phyloP scores from a whole-genome alignment of 2,329 filamentous ascomycete species.

The Lachnellula arida region DNA sequence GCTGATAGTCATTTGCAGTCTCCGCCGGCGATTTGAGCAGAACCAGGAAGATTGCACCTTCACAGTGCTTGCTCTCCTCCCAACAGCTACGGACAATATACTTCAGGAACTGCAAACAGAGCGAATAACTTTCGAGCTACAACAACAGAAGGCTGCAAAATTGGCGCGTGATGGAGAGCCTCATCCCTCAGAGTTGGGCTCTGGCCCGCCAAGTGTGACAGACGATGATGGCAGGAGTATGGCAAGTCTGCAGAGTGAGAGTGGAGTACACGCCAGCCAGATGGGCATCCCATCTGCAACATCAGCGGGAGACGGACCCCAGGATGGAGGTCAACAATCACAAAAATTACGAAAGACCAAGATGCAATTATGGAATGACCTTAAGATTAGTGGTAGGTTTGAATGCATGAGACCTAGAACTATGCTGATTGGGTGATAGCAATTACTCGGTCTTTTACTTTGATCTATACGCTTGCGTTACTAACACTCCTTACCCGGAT shows the following conservation, averaged over 20 bases:
- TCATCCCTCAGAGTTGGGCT: constrained; percentile 39
- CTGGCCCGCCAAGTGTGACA: constrained; percentile 55
- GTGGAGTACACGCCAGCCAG: constrained; percentile 80
- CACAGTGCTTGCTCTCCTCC: constrained; percentile 91
- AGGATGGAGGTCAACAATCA: constrained; percentile 38
- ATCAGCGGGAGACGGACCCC: constrained; percentile 35
- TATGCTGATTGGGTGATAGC: constrained; percentile 46
- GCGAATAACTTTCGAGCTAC: constrained; percentile 85
- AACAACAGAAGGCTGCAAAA: constrained; percentile 82
- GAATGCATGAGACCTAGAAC: constrained; percentile 10
- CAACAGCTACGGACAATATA: constrained; percentile 86
- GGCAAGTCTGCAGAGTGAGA: constrained; percentile 71
- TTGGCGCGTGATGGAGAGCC: constrained; percentile 53
- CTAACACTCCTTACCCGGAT: constrained; percentile 90
- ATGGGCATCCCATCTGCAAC: constrained; percentile 52
- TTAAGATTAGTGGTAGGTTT: constrained; percentile 85
- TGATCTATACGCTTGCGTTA: constrained; percentile 86
- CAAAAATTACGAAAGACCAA: constrained; percentile 70
- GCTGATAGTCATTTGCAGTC: constrained; percentile 45
- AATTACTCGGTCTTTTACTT: constrained; percentile 83
- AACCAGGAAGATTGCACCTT: constrained; percentile 99
- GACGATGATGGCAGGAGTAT: constrained; percentile 82
- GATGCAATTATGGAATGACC: constrained; percentile 92
- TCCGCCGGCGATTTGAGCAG: constrained; percentile 94
- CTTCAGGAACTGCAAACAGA: constrained; percentile 86